Percentiles rank a stretch among this genome's conserved stretches.
These are phyloP conservation scores for Mortierella sp. DNA, from an alignment of 371 early-diverging fungal genomes.

Conservation along the genomic window DNA sequence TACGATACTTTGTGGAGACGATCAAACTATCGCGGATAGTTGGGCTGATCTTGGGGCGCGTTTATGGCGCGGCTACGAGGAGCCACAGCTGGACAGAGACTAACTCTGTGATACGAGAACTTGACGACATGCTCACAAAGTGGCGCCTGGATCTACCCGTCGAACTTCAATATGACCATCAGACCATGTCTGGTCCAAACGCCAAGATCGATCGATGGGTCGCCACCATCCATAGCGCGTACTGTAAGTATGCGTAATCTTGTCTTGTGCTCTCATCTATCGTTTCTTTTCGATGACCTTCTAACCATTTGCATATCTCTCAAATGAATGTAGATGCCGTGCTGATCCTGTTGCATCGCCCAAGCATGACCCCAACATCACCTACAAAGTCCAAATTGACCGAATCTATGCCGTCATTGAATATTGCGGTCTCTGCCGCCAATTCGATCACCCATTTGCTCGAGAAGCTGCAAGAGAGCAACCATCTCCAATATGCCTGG, in stretches of 20 bases:
- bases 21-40: constrained; percentile 48
- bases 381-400: constrained; percentile 41
- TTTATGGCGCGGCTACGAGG: constrained; percentile 41
- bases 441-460: constrained; percentile 43
- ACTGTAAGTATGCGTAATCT: constrained; percentile 45
- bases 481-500: constrained; percentile 24
- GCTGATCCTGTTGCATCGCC: constrained; percentile 66
- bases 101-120: constrained; percentile 32
- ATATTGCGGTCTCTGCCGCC: constrained; percentile 50
- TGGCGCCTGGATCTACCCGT: constrained; percentile 44
- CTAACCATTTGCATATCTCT: no score
- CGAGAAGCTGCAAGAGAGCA: constrained; percentile 9
- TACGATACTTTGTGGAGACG: constrained; percentile 42
- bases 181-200: constrained; percentile 5
- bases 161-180: constrained; percentile 36
- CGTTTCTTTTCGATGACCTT: no score
- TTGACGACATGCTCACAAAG: constrained; percentile 45
- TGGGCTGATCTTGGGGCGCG: constrained; percentile 35
- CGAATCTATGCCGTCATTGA: constrained; percentile 51
- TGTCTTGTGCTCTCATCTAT: no score
- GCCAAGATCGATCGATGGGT: constrained; percentile 38
- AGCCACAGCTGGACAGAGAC: constrained; percentile 28
- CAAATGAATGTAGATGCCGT: constrained; percentile 62
- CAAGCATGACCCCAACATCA: constrained; percentile 58
- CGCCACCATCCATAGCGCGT: constrained; percentile 40